Base-by-base conservation (phyloP, 441 rosid genomes). In the Flueggea neowawraea region DNA sequence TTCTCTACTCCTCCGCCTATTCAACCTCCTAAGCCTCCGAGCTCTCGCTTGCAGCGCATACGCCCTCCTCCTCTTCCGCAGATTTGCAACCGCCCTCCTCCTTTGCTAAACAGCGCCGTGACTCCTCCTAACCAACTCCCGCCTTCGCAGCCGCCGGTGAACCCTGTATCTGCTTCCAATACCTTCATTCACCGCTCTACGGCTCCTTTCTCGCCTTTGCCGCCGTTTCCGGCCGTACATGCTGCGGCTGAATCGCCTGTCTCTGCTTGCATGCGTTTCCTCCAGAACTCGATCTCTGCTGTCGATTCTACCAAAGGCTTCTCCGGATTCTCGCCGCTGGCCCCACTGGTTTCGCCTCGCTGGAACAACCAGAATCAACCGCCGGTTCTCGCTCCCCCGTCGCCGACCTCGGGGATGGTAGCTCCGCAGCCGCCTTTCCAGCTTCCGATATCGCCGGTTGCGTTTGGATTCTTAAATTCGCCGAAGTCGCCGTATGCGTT, bases 51-150 rank as follows among this genome's bases (percentile, higher is more conserved):
- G 41, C 97, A 94, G 62, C 85, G 94, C 59, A 94, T 94, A 63
- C 96, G 97, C 6, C 98, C 98, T 68, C 97, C 98, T 16, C 98
- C 98, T 3, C 75, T 94, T 17, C 83, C 80, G 9, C 85, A 87
- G 16, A 62, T 90, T 70, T 68, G 71, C 81, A 82, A 78, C 73
- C 96, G 91, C 6, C 97, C 98, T 0, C 75, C 83, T 63, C 77
- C 87, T 32, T 12, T 75, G 84, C 64, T 88, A 55, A 75, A 82
- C 58, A 69, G 71, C 71, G 75, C 83, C 28, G 60, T 62, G 32
- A 31, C 57, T 17, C 57, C 57, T 10, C 57, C 57, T 52, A 16
- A 11, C 22, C 16, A 52, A 22, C 28, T 22, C 28, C 28, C 28
- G 28, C 28, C 28, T 22, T 22, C 54, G 54, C 89, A 89, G 43